A percentile compares a stretch with the other conserved stretches of the same genome.
These are phyloP conservation scores for Coix lacrymajobi DNA, from an alignment of 176 grass and related monocot genomes.

Conservation along the genomic window DNA sequence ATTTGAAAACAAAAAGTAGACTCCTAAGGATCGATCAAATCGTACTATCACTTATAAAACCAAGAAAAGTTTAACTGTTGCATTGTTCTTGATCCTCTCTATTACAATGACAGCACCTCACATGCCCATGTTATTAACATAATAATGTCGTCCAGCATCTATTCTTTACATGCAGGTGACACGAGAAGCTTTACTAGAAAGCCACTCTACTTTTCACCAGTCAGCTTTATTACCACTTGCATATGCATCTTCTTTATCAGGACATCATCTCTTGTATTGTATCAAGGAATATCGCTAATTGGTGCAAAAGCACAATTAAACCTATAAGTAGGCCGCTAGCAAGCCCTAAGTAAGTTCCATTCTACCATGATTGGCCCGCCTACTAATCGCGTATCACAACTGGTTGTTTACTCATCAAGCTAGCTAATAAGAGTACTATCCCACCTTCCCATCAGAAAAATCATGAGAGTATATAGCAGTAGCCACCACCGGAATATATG, in stretches of 20 bases:
- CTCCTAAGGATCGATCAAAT: conserved; percentile 21
- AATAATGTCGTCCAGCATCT: conserved; percentile 37
- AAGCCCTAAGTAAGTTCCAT: conserved; percentile 24
- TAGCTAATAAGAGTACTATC: conserved; percentile 10
- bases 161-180: conserved; percentile 40
- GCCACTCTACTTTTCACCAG: conserved; percentile 32
- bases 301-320: conserved; percentile 30
- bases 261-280: conserved; percentile 4
- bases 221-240: conserved; percentile 37
- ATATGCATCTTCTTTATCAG: conserved; percentile 26
- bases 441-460: conserved; percentile 29
- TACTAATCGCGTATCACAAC: conserved; percentile 19
- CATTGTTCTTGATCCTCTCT: conserved; percentile 25
- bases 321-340: not conserved
- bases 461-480: not conserved
- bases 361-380: conserved; percentile 31
- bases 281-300: conserved; percentile 29
- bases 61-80: conserved; percentile 17
- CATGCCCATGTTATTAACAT: conserved; percentile 38
- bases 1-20: not conserved
- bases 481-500: conserved; percentile 15
- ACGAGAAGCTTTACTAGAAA: conserved; percentile 47
- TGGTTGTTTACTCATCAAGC: conserved; percentile 11
- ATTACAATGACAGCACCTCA: conserved; percentile 17
- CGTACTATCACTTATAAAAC: conserved; percentile 17